Evolutionary conservation across 2,329 filamentous ascomycete species (phyloP).

Genomic region (Talaromyces sp.): DNA sequence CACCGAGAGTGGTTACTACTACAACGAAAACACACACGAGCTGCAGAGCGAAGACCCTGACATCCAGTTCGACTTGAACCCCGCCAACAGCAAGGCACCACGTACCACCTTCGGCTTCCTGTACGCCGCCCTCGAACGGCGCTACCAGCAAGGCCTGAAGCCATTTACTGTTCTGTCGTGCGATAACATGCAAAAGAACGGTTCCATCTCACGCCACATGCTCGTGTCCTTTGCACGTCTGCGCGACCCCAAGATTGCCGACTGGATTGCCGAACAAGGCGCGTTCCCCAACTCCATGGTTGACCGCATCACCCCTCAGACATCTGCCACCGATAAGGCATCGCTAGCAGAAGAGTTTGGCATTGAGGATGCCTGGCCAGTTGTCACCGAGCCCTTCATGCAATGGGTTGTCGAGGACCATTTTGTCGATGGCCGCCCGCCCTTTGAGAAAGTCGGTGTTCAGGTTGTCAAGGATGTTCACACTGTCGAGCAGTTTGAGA

Average conservation of each 20-base stretch:
- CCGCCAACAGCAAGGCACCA: conserved; percentile 38
- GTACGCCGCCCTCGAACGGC: conserved; percentile 45
- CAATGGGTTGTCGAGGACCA: conserved; percentile 53
- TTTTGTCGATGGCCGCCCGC: conserved; percentile 47
- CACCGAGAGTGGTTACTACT: conserved; percentile 53
- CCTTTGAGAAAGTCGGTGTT: conserved; percentile 49
- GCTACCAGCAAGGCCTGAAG: conserved; percentile 41
- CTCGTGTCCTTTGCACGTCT: conserved; percentile 46
- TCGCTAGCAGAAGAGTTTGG: conserved; percentile 41
- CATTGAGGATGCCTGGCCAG: conserved; percentile 48
- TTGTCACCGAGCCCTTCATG: conserved; percentile 52
- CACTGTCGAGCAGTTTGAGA: conserved; percentile 51
- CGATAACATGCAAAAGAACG: conserved; percentile 55
- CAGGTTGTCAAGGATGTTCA: conserved; percentile 49
- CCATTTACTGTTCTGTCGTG: conserved; percentile 52
- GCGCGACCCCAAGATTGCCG: conserved; percentile 42
- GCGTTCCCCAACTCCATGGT: conserved; percentile 53
- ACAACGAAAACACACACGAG: conserved; percentile 54
- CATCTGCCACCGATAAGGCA: conserved; percentile 40
- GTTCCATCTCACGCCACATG: conserved; percentile 49
- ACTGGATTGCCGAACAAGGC: conserved; percentile 45
- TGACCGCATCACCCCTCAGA: conserved; percentile 51
- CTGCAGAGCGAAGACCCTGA: conserved; percentile 44
- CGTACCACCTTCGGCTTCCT: conserved; percentile 49
- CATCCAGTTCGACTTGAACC: conserved; percentile 43